Conservation (phyloP, 176 grass and related monocot species). For the Carex littledalei region DNA sequence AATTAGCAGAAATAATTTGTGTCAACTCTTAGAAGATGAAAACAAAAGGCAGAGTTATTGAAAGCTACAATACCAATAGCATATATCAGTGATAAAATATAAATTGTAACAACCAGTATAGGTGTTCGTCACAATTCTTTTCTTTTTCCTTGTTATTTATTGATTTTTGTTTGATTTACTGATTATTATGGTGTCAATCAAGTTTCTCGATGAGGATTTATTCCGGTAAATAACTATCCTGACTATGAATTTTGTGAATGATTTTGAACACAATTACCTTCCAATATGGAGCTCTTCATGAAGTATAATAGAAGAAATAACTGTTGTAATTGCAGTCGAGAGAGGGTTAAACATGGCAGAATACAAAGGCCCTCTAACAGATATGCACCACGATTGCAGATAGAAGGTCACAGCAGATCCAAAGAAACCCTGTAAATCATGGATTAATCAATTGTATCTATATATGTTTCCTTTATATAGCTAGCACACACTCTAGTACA, state of each 20-base stretch:
- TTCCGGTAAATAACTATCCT: neutral
- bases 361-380: constrained; percentile 52
- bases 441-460: neutral
- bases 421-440: constrained; percentile 28
- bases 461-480: neutral
- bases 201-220: neutral
- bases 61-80: neutral
- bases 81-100: neutral
- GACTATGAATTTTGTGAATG: neutral
- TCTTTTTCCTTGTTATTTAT: no score
- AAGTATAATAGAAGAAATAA: constrained; percentile 32
- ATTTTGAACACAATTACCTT: constrained; percentile 23
- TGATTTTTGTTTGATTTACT: no score
- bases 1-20: neutral
- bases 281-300: constrained; percentile 54
- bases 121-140: no score
- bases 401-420: constrained; percentile 61
- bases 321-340: constrained; percentile 46
- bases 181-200: no score
- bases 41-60: neutral
- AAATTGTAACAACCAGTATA: neutral
- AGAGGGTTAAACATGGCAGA: constrained; percentile 71
- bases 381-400: constrained; percentile 67
- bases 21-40: neutral
- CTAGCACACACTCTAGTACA: no score